These are phyloP conservation scores for Viola pubescens DNA, from an alignment of 441 rosid genomes.

Conservation along the genomic window DNA sequence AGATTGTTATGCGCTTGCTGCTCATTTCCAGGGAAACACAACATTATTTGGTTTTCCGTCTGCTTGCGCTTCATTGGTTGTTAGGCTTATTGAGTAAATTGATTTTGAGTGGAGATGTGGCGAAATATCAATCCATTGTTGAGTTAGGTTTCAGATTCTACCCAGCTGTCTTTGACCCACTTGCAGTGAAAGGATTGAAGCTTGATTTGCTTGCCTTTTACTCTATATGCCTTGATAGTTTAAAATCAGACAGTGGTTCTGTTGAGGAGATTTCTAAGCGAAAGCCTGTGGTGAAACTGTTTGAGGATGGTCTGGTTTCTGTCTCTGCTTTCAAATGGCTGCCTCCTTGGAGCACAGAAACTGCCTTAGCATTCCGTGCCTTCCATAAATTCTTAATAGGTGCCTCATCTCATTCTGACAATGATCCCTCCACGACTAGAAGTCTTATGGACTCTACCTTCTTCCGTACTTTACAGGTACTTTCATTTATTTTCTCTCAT, in stretches of 20 bases:
- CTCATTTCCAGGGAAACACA: conserved; percentile 65
- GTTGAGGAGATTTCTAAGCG: conserved; percentile 27
- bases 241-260: conserved; percentile 23
- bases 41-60: conserved; percentile 54
- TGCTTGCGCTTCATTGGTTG: conserved; percentile 81
- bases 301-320: conserved; percentile 62
- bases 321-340: conserved; percentile 88
- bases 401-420: conserved; percentile 56
- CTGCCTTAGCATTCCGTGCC: conserved; percentile 76
- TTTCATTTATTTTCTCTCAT: conserved; percentile 4
- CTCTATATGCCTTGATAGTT: conserved; percentile 38
- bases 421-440: conserved; percentile 47
- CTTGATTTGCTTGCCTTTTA: conserved; percentile 78
- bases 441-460: conserved; percentile 48
- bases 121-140: conserved; percentile 42
- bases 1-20: conserved; percentile 60
- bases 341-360: conserved; percentile 90
- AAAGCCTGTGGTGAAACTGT: conserved; percentile 35
- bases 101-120: conserved; percentile 32
- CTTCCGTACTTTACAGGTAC: conserved; percentile 65
- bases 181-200: conserved; percentile 73
- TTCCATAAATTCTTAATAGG: conserved; percentile 78
- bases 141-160: conserved; percentile 58
- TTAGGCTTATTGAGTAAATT: conserved; percentile 54
- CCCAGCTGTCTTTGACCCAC: conserved; percentile 77